Percentiles rank a stretch among this genome's conserved stretches.
Evolutionary conservation across 306 rosid species (phyloP).

Genomic region (Carpinus viminea): DNA sequence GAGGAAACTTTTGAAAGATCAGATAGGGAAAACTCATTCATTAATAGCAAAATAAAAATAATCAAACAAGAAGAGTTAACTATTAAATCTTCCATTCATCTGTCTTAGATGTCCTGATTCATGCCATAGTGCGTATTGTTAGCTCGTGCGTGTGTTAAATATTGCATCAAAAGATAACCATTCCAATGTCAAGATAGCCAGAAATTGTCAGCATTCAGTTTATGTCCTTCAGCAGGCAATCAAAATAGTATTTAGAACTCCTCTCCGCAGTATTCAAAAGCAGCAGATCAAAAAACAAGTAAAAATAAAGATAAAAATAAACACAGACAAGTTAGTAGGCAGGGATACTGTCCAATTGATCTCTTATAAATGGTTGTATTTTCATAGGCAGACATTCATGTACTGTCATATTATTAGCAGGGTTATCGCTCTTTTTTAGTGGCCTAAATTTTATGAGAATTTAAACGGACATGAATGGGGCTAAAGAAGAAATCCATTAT

Average conservation of each 20-base stretch:
- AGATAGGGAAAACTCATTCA: neutral
- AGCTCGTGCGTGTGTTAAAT: neutral
- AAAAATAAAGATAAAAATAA: neutral
- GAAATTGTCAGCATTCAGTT: neutral
- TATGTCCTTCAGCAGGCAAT: neutral
- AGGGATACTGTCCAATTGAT: neutral
- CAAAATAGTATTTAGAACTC: neutral
- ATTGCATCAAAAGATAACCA: neutral
- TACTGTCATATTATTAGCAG: neutral
- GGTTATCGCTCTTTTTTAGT: neutral
- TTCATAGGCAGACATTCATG: neutral
- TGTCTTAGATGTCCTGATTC: no score
- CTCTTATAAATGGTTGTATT: neutral
- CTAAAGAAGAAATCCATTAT: neutral
- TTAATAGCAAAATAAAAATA: neutral
- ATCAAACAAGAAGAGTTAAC: no score
- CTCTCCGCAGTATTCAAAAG: neutral
- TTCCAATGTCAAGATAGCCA: neutral
- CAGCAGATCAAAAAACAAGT: neutral
- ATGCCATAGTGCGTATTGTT: no score
- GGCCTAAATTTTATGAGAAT: neutral
- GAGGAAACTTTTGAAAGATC: neutral
- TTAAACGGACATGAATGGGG: neutral
- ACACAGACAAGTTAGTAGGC: neutral
- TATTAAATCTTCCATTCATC: no score